Base-by-base conservation (phyloP, 2,329 filamentous ascomycete species). In the Mollisia scopiformis region DNA sequence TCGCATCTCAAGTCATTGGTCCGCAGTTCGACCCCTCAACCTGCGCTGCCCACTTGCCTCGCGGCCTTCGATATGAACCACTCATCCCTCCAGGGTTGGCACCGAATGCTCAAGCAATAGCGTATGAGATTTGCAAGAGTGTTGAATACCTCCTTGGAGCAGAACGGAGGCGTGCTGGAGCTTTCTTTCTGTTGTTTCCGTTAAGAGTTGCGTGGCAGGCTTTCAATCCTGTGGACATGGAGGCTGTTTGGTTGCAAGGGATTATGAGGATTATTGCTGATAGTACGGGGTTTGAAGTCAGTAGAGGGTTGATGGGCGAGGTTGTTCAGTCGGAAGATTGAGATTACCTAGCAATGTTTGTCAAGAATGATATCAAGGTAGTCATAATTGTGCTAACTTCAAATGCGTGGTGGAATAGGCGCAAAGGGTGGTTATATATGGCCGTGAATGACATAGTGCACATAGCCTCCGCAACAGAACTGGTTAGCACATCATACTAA, bases 91-190 rank as follows among this genome's bases (percentile, higher is more conserved):
- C 59, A 8, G 59, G 59, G 6, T n/a, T 21, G 7, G 55, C 55
- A 2, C 41, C 21, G 23, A 47, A 54, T 54, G 13, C 33, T 7
- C 25, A 21, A 31, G 47, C 35, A 2, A 27, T 35, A 2, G 55
- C 51, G 8, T 46, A 19, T 25, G 55, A 62, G 23, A 55, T 62
- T 25, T 62, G 55, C 21, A 33, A 41, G 21, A 55, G 50, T 28
- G 55, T 52, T 3, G 55, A 55, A 14, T 58, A 41, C 52, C n/a
- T 55, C 35, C 25, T 55, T 19, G 25, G 3, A 8, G 16, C 19
- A 7, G 21, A 50, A 10, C 23, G 54, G 13, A 16, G 19, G 10
- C 21, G 19, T 25, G 55, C 31, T 35, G 55, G 41, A 25, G 41
- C 59, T 2, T 55, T 55, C 51, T 55, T 28, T n/a, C 5, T 55